These are phyloP conservation scores for Scheffersomyces stipitis DNA, from an alignment of 805 yeast genomes.

Conservation along the genomic window DNA sequence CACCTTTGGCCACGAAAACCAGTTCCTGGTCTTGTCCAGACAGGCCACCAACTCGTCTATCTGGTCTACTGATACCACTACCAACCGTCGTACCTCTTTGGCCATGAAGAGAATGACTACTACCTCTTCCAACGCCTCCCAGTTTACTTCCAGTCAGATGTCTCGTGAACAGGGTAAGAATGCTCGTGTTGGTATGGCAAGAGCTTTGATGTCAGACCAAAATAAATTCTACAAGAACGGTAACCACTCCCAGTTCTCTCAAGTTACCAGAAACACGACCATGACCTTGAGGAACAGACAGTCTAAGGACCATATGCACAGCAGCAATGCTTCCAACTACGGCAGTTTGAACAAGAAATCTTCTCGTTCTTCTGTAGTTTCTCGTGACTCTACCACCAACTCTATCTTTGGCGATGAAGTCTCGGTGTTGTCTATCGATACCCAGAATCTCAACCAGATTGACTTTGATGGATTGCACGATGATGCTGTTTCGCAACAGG, in stretches of 20 bases:
- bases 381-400: slow-evolving; percentile 26
- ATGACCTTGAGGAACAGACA: slow-evolving; percentile 10
- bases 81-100: slow-evolving; percentile 24
- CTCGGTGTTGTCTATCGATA: slow-evolving; percentile 38
- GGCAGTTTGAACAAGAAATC: slow-evolving; percentile 26
- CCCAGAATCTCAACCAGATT: slow-evolving; percentile 18
- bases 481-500: slow-evolving; percentile 14
- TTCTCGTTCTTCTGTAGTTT: slow-evolving; percentile 33
- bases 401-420: slow-evolving; percentile 27
- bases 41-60: slow-evolving; percentile 33
- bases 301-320: slow-evolving; percentile 27
- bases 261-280: neutral
- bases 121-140: slow-evolving; percentile 29
- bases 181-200: slow-evolving; percentile 38
- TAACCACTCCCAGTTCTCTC: slow-evolving; percentile 7
- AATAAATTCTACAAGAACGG: slow-evolving; percentile 19
- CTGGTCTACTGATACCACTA: slow-evolving; percentile 36
- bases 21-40: slow-evolving; percentile 14
- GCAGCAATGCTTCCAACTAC: slow-evolving; percentile 2
- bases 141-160: slow-evolving; percentile 13
- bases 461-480: slow-evolving; percentile 11
- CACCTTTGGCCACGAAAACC: too few species aligned
- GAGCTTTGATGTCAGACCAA: slow-evolving; percentile 38
- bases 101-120: slow-evolving; percentile 30
- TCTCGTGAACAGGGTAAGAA: neutral